Base-by-base conservation (phyloP, 768 basidiomycete genomes). In the Solioccasus polychromus region DNA sequence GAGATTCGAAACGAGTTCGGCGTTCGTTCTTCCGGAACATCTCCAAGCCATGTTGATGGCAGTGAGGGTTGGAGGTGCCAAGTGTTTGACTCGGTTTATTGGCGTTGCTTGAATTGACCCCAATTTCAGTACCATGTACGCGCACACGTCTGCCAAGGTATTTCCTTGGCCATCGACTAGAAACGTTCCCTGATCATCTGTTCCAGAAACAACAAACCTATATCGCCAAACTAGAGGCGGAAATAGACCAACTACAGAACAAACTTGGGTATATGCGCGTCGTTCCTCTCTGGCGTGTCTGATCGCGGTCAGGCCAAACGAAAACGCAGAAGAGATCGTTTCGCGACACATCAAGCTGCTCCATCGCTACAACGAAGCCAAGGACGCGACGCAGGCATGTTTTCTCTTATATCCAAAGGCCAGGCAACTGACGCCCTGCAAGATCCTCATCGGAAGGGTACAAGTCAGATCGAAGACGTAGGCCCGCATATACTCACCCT, bases 371-470 rank as follows among this genome's bases (percentile, higher is more conserved):
- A 90, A 90, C 49, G 88, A 90, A 61, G 78, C 85, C 8, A 90
- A 90, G 59, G 88, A 91, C 60, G 88, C 87, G 4, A 74, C 85
- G 1, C 88, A 90, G 80, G 88, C 80, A 28, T 18, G 14, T 42
- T 38, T 37, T 35, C 5, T 35, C 35, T 45, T 29, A 17, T 15
- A n/a, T 25, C 31, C 3, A 3, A 12, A n/a, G n/a, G n/a, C 12
- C 19, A 19, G 17, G 11, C 8, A 44, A 18, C 42, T 49, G n/a
- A 53, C 24, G 39, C 35, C n/a, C 6, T 42, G 24, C 25, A 48
- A 91, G 89, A 82, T 88, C 35, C 69, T 92, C 40, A 88, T 91
- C 42, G 89, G 88, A 51, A 83, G 79, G 66, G 87, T 87, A 60
- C 40, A 71, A 55, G n/a, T n/a, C 34, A 18, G n/a, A 18, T 39